Evolutionary conservation across 108 stramenopile genomes (phyloP), one percentile per base, ranked within the genome.

Genomic region (Pseudonitzschia multiseries): DNA sequence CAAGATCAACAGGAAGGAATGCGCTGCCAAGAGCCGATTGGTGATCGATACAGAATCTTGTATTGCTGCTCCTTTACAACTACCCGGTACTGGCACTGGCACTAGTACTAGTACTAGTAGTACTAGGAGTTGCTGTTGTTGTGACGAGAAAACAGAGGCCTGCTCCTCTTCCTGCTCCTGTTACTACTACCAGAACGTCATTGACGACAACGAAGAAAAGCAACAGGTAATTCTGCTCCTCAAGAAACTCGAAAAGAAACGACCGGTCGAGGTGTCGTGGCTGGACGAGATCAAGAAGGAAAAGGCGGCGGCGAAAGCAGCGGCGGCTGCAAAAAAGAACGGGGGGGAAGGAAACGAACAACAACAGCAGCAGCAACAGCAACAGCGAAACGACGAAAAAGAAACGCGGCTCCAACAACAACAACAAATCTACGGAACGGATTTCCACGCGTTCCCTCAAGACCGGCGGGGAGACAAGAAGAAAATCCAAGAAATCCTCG

Each of bases 271-370:
- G 44, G 68, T 41, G 21, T 68, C 60, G 1, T 76, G 75, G 75
- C 40, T 76, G 61, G 75, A 76, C 60, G 61, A 61, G 56, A 76
- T 76, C 33, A 76, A 76, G 33, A 48, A 52, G 14, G 75, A 76
- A 63, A 76, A 76, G 68, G 75, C 75, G 13, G 57, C 68, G 0
- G 18, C 18, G 0, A 67, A 75, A 53, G 18, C 6, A 42, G 46
- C 13, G 46, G 46, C 12, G 41, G 41, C 36, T 41, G 0, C 36
- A 33, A 21, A 15, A 65, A 22, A 36, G 29, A 63, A 18, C 22
- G 29, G 62, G 29, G 14, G 62, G 12, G 12, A 31, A 36, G 14
- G 32, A 36, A 22, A 63, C 42, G 8, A n/a, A n/a, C n/a, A 42
- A 42, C 42, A 10, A 42, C 6, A 42, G 10, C 6, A 42, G 42